Conservation (phyloP, 1,139 yeast genomes). For the Suhomyces coccinellae region DNA sequence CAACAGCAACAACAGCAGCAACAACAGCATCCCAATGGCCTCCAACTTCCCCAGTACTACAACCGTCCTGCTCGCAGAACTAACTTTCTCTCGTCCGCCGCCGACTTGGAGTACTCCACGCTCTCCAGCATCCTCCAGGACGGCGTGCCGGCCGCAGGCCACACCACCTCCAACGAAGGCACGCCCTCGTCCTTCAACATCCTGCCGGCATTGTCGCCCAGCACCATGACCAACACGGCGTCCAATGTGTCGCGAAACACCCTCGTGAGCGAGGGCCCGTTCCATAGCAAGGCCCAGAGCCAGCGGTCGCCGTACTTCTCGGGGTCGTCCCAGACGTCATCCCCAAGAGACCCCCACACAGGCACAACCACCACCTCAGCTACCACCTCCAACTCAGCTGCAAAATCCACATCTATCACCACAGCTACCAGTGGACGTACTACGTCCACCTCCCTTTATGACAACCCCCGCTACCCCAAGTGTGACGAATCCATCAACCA, state of each 20-base stretch:
- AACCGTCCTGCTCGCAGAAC: constrained; percentile 22
- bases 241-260: constrained; percentile 4
- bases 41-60: constrained; percentile 1
- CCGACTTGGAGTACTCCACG: constrained; percentile 76
- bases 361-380: neutral
- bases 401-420: neutral
- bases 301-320: constrained; percentile 11
- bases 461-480: constrained; percentile 13
- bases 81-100: constrained; percentile 70
- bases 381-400: neutral
- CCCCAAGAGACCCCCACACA: constrained; percentile 5
- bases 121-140: constrained; percentile 71
- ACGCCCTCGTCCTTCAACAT: constrained; percentile 40
- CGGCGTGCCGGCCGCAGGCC: constrained; percentile 34
- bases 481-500: constrained; percentile 59
- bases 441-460: constrained; percentile 6
- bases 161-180: constrained; percentile 40
- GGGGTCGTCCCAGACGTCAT: constrained; percentile 11
- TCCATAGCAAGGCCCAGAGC: constrained; percentile 2
- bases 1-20: neutral
- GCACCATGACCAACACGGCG: constrained; percentile 14
- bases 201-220: constrained; percentile 45
- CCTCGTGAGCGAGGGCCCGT: constrained; percentile 1
- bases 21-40: neutral
- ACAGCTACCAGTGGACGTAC: too few relatives aligned